Evolutionary conservation across 371 early-diverging fungal species (phyloP), one percentile per base, ranked within the genome.

Genomic region (Mucor sp.): DNA sequence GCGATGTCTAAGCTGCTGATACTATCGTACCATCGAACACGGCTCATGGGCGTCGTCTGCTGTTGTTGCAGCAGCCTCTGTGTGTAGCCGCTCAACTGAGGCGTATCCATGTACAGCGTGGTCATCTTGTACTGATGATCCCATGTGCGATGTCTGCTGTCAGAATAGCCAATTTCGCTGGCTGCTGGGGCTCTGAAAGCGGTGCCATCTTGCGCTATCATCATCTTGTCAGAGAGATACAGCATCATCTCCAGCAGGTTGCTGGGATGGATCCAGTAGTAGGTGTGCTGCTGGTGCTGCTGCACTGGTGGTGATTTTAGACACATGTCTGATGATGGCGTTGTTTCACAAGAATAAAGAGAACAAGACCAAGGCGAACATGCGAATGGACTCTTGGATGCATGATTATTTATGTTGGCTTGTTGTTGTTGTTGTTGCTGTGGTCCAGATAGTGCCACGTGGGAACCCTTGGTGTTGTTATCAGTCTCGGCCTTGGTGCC

Each of bases 251-350:
- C 68, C 8, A 65, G 7, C 21, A 72, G 2, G 61, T 72, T 48
- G 47, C 61, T 65, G 0, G 72, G 68, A 53, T 72, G 72, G 4
- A 72, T 28, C 65, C 68, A 68, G 21, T 68, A 72, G 25, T 60
- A 68, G 12, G 1, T 3, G 12, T 35, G 6, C 1, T 1, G 9
- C 3, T 35, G 37, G 9, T 35, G 37, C 7, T 55, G 12, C 2
- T 25, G 25, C 43, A 9, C 47, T 3, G 23, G 23, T 21, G 9
- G 17, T 41, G 33, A 12, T n/a, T 57, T 32, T 17, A 25, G 30
- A 17, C 57, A n/a, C 5, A 19, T 33, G 23, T 57, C 41, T 41
- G 15, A 61, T 47, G 60, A 59, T 39, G 21, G 44, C 19, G 33
- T 28, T 48, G 67, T 60, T 60, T 48, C 61, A 61, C 67, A 61